These are phyloP conservation scores for Arthrinium phaeospermum DNA, from an alignment of 2,329 filamentous ascomycete genomes.

Conservation along the genomic window DNA sequence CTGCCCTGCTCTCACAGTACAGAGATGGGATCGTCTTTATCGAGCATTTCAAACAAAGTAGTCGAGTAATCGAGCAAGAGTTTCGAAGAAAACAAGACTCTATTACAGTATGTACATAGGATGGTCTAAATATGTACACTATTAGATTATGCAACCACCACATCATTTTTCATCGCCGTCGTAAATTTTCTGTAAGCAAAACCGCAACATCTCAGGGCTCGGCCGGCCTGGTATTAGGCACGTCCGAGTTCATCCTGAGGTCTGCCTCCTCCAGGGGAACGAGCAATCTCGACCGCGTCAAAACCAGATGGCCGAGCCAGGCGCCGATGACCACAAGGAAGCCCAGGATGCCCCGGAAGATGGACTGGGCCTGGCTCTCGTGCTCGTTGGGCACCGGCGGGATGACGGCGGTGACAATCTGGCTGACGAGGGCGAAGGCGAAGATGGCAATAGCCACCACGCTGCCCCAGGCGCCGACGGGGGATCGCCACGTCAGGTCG, in stretches of 20 bases:
- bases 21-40: no score
- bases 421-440: slow-evolving; percentile 36
- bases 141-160: neutral
- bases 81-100: neutral
- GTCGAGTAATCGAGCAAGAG: neutral
- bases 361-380: neutral
- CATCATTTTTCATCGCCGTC: neutral
- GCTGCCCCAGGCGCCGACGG: slow-evolving; percentile 37
- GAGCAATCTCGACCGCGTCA: slow-evolving; percentile 6
- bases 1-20: no score
- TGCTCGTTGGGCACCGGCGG: slow-evolving; percentile 21
- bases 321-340: slow-evolving; percentile 18
- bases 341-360: slow-evolving; percentile 9
- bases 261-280: neutral
- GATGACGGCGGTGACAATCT: slow-evolving; percentile 35
- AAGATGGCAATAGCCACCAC: slow-evolving; percentile 39
- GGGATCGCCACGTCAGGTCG: slow-evolving; percentile 30
- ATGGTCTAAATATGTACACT: neutral
- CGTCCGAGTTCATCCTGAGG: neutral
- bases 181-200: neutral
- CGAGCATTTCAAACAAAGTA: neutral
- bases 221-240: neutral
- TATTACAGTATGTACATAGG: neutral
- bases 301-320: slow-evolving; percentile 18
- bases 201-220: neutral